A percentile compares a stretch with the other conserved stretches of the same genome.
phyloP scores from a whole-genome alignment of 2,329 filamentous ascomycete genomes.

The Bipolaris oryzae region DNA sequence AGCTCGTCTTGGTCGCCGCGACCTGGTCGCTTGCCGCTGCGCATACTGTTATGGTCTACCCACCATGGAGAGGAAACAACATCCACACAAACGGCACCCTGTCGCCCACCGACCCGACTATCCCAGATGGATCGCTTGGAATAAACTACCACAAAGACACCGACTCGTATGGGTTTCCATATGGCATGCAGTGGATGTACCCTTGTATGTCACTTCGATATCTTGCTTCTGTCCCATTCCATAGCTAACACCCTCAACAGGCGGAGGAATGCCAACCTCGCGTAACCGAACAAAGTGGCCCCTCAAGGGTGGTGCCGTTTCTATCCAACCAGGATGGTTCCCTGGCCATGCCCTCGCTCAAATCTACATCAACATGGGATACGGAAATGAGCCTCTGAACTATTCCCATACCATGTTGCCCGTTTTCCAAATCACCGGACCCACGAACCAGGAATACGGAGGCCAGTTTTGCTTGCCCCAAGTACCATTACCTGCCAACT shows the following conservation, averaged over 20 bases:
- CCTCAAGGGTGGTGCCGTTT: slow-evolving; percentile 80
- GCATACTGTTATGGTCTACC: slow-evolving; percentile 87
- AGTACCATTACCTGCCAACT: slow-evolving; percentile 77
- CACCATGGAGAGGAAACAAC: slow-evolving; percentile 85
- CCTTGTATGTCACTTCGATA: slow-evolving; percentile 71
- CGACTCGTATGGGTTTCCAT: slow-evolving; percentile 66
- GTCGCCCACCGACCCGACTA: slow-evolving; percentile 45
- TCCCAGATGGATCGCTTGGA: slow-evolving; percentile 53
- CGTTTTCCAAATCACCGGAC: slow-evolving; percentile 82
- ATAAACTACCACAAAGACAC: slow-evolving; percentile 55
- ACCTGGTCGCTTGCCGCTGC: slow-evolving; percentile 59
- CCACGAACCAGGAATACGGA: slow-evolving; percentile 81
- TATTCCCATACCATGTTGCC: slow-evolving; percentile 84
- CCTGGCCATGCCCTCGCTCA: slow-evolving; percentile 81
- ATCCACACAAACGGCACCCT: slow-evolving; percentile 73
- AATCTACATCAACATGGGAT: slow-evolving; percentile 89
- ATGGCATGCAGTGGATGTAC: slow-evolving; percentile 94
- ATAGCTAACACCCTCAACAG: slow-evolving; percentile 55
- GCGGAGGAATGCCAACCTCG: slow-evolving; percentile 79
- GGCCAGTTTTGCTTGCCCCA: slow-evolving; percentile 90
- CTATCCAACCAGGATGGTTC: slow-evolving; percentile 96
- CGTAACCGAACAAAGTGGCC: slow-evolving; percentile 93
- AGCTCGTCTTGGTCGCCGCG: slow-evolving; percentile 41
- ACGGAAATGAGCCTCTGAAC: slow-evolving; percentile 80
- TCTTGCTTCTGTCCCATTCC: too few species aligned